phyloP scores from a whole-genome alignment of 768 basidiomycete genomes.

The Kwoniella sp. region DNA sequence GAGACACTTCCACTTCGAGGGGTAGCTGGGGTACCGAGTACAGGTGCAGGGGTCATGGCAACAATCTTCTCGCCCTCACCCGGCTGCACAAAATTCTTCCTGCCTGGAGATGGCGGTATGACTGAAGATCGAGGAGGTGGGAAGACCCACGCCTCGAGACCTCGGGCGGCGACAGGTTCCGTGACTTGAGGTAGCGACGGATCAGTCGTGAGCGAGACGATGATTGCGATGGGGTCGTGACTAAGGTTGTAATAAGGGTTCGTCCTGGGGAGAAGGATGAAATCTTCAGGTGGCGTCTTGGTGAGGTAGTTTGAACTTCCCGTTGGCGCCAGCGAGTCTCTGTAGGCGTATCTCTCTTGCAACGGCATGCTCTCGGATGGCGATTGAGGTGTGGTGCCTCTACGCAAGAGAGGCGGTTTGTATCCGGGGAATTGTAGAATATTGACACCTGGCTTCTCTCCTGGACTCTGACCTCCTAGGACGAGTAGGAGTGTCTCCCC shows the following conservation, averaged over 20 bases:
- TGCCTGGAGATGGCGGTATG: constrained; percentile 45
- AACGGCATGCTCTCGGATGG: constrained; percentile 54
- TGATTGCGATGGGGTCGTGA: constrained; percentile 70
- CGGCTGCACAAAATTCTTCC: constrained; percentile 50
- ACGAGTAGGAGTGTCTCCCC: constrained; percentile 74
- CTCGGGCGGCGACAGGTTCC: constrained; percentile 57
- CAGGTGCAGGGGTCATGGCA: constrained; percentile 54
- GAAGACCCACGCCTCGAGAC: constrained; percentile 68
- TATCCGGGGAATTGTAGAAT: constrained; percentile 67
- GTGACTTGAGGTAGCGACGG: constrained; percentile 38
- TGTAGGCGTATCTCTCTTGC: constrained; percentile 66
- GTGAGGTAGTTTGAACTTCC: constrained; percentile 65
- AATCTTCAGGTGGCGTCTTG: constrained; percentile 70
- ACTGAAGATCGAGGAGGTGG: constrained; percentile 63
- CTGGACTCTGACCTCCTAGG: constrained; percentile 70
- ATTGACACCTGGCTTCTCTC: constrained; percentile 66
- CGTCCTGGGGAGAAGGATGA: constrained; percentile 69
- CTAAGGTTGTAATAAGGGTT: constrained; percentile 70
- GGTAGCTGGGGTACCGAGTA: constrained; percentile 20
- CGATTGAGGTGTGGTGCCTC: constrained; percentile 34
- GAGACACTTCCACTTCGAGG: constrained; percentile 24
- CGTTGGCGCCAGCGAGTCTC: constrained; percentile 60
- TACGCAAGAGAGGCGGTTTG: constrained; percentile 36
- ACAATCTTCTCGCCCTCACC: constrained; percentile 50
- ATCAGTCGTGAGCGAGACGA: constrained; percentile 64